Percentiles rank a stretch among this genome's conserved stretches.
Conservation (phyloP, 306 rosid genomes). For the Arachis hypogaea region DNA sequence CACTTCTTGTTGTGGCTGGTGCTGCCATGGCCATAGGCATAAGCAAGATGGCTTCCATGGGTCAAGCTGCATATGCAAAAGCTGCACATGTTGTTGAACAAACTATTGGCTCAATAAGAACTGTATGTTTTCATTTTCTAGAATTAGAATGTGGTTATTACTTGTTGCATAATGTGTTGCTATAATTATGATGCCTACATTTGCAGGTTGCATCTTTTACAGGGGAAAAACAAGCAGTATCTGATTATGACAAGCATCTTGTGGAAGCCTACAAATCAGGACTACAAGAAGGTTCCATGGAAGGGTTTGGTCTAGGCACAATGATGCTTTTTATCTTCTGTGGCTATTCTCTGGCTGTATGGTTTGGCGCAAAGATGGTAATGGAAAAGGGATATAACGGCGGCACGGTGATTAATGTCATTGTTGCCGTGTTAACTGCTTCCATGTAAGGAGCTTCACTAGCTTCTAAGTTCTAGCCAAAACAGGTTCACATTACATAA, state of each 20-base stretch:
- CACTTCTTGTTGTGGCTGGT: conserved; percentile 70
- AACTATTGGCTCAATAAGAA: conserved; percentile 87
- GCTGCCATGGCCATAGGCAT: conserved; percentile 61
- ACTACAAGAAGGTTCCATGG: conserved; percentile 65
- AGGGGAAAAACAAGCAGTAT: conserved; percentile 76
- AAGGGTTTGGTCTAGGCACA: conserved; percentile 66
- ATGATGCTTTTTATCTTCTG: conserved; percentile 63
- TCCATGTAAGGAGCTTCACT: conserved; percentile 65
- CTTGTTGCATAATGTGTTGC: conserved; percentile 20
- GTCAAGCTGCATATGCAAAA: conserved; percentile 79
- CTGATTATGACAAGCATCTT: conserved; percentile 61
- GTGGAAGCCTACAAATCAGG: conserved; percentile 75
- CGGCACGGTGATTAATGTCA: conserved; percentile 75
- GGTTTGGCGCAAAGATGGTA: conserved; percentile 85
- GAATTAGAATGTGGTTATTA: background rate
- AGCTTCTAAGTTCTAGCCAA: background rate
- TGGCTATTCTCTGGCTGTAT: conserved; percentile 73
- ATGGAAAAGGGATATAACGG: conserved; percentile 77
- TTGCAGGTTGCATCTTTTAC: conserved; percentile 85
- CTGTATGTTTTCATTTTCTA: conserved; percentile 44
- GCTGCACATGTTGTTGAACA: conserved; percentile 89
- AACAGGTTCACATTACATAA: background rate
- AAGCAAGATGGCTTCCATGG: conserved; percentile 65
- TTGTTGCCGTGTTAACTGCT: conserved; percentile 74
- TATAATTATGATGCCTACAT: conserved; percentile 17